phyloP scores from a whole-genome alignment of 768 basidiomycete genomes.

The Lactarius sp. region DNA sequence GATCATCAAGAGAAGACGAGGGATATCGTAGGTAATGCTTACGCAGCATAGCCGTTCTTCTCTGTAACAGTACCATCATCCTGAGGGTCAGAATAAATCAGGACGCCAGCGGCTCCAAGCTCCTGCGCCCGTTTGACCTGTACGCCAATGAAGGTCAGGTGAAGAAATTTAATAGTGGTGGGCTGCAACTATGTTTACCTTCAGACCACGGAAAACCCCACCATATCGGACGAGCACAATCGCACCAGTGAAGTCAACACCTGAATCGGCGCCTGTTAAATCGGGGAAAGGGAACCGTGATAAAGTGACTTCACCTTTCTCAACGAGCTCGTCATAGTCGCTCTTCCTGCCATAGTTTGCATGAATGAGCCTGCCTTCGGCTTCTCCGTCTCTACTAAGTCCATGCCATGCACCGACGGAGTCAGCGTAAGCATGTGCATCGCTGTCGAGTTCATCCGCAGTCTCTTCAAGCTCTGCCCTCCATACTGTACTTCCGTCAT shows the following conservation, averaged over 20 bases:
- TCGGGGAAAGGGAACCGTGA: not conserved
- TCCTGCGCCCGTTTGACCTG: conserved; percentile 82
- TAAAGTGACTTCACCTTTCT: conserved; percentile 37
- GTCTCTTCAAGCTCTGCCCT: conserved; percentile 68
- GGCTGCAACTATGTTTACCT: conserved; percentile 41
- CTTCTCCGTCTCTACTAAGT: conserved; percentile 71
- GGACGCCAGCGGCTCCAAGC: conserved; percentile 66
- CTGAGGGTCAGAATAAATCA: conserved; percentile 83
- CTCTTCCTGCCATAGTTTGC: conserved; percentile 76
- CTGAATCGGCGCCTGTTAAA: conserved; percentile 32
- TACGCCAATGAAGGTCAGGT: not conserved
- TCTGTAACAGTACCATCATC: conserved; percentile 79
- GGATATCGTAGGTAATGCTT: conserved; percentile 18
- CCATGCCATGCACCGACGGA: conserved; percentile 85
- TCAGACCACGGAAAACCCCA: conserved; percentile 75
- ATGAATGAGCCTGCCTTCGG: conserved; percentile 64
- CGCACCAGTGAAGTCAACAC: conserved; percentile 69
- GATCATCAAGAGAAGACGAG: not conserved
- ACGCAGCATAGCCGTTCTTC: conserved; percentile 68
- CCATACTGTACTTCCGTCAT: conserved; percentile 53
- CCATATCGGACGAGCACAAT: conserved; percentile 80
- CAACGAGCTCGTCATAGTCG: conserved; percentile 64
- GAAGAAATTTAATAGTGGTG: not conserved
- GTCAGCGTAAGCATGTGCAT: conserved; percentile 61
- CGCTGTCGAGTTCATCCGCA: conserved; percentile 68